Evolutionary conservation across 306 rosid species (phyloP).

Genomic region (Senna tora): DNA sequence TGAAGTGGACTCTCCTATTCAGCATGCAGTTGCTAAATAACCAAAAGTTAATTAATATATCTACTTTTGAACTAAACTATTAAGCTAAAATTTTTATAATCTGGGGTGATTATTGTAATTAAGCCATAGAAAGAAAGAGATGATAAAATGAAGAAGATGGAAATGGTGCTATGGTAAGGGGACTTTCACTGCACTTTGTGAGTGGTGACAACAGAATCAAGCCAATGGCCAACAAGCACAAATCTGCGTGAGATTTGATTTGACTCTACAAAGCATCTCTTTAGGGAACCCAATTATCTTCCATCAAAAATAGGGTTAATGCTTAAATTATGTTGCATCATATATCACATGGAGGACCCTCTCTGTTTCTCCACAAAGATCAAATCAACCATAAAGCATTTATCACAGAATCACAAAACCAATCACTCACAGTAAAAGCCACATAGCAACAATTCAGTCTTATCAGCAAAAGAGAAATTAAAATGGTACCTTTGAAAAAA

Average conservation of each 20-base stretch:
- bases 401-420: slow-evolving; percentile 4
- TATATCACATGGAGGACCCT: slow-evolving; percentile 36
- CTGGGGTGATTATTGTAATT: too few relatives aligned
- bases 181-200: not conserved
- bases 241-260: too few relatives aligned
- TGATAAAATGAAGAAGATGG: not conserved
- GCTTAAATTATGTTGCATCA: slow-evolving; percentile 37
- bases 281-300: slow-evolving; percentile 22
- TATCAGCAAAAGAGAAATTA: not conserved
- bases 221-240: not conserved
- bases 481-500: slow-evolving; percentile 6
- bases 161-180: not conserved
- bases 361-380: slow-evolving; percentile 15
- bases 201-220: not conserved
- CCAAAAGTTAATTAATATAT: too few relatives aligned
- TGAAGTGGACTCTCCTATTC: too few relatives aligned
- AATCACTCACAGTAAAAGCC: not conserved
- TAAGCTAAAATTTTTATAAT: too few relatives aligned
- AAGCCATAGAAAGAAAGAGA: not conserved
- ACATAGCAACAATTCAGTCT: not conserved
- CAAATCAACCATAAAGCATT: not conserved
- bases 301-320: slow-evolving; percentile 19
- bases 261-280: slow-evolving; percentile 27
- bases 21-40: too few relatives aligned
- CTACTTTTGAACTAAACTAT: too few relatives aligned